These are phyloP conservation scores for Neonectria sp. DNA, from an alignment of 2,329 filamentous ascomycete species.

Conservation along the genomic window DNA sequence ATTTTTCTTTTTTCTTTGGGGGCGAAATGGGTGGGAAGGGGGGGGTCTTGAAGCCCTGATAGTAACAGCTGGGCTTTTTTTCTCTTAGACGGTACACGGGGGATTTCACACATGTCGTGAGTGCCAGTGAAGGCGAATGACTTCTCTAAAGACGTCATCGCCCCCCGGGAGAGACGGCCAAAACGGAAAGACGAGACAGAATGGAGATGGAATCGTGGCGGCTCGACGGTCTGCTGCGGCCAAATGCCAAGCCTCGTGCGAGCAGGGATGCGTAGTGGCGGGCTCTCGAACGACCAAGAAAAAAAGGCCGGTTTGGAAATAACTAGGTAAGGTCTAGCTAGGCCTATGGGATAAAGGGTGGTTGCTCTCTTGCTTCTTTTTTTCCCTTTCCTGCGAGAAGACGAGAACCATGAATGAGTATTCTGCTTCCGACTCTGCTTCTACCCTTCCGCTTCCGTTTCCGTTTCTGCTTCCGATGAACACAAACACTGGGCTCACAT, in stretches of 20 bases:
- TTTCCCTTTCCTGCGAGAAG: background rate
- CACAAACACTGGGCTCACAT: background rate
- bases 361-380: background rate
- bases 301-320: slow-evolving; percentile 9
- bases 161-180: background rate
- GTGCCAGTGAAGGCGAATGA: background rate
- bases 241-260: slow-evolving; percentile 43
- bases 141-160: background rate
- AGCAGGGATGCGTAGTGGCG: slow-evolving; percentile 39
- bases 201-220: too few relatives aligned
- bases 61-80: too few relatives aligned
- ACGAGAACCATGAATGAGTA: background rate
- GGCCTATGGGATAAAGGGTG: too few relatives aligned
- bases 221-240: slow-evolving; percentile 27
- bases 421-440: background rate
- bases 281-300: slow-evolving; percentile 34
- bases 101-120: background rate
- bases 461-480: background rate
- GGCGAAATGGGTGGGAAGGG: background rate
- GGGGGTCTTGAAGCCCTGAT: background rate
- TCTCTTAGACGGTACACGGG: background rate
- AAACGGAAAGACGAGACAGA: too few relatives aligned
- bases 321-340: background rate
- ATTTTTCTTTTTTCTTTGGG: background rate
- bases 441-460: background rate